phyloP scores from a whole-genome alignment of 1,139 yeast species.

The Hansenula lynferdii region DNA sequence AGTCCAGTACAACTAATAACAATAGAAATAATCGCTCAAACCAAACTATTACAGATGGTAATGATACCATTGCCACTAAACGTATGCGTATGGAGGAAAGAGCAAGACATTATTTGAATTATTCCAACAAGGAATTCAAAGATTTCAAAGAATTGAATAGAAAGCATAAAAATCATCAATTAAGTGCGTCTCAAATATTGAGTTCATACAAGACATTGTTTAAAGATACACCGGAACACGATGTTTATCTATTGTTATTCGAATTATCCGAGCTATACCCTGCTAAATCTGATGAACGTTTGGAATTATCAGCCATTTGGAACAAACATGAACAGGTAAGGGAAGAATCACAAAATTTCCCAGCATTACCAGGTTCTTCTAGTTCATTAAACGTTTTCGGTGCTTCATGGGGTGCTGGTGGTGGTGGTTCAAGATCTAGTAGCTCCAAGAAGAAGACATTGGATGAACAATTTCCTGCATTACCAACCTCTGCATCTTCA shows the following conservation, averaged over 20 bases:
- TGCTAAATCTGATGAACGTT: slow-evolving; percentile 28
- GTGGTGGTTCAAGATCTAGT: slow-evolving; percentile 4
- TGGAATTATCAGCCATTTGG: slow-evolving; percentile 28
- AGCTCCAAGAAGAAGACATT: slow-evolving; percentile 10
- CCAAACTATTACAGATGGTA: slow-evolving; percentile 23
- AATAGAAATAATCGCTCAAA: slow-evolving; percentile 16
- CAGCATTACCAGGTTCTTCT: slow-evolving; percentile 42
- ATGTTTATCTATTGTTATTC: slow-evolving; percentile 46
- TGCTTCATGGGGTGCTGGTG: slow-evolving; percentile 24
- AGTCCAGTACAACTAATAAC: slow-evolving; percentile 17
- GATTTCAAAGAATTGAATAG: slow-evolving; percentile 48
- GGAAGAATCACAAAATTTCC: slow-evolving; percentile 38
- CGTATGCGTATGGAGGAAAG: slow-evolving; percentile 73
- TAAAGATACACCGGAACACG: slow-evolving; percentile 35
- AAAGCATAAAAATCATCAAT: slow-evolving; percentile 39
- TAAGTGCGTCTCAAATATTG: slow-evolving; percentile 47
- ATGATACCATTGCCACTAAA: slow-evolving; percentile 47
- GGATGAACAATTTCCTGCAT: slow-evolving; percentile 25
- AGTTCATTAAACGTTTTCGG: slow-evolving; percentile 19
- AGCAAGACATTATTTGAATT: slow-evolving; percentile 71
- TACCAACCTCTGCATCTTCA: slow-evolving; percentile 12
- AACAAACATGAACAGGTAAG: slow-evolving; percentile 28
- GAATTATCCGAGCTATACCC: slow-evolving; percentile 57
- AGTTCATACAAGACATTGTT: slow-evolving; percentile 51
- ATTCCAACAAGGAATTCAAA: slow-evolving; percentile 42